Evolutionary conservation across 2,329 filamentous ascomycete genomes (phyloP), one percentile per base, ranked within the genome.

Genomic region (Tolypocladium inflatum): DNA sequence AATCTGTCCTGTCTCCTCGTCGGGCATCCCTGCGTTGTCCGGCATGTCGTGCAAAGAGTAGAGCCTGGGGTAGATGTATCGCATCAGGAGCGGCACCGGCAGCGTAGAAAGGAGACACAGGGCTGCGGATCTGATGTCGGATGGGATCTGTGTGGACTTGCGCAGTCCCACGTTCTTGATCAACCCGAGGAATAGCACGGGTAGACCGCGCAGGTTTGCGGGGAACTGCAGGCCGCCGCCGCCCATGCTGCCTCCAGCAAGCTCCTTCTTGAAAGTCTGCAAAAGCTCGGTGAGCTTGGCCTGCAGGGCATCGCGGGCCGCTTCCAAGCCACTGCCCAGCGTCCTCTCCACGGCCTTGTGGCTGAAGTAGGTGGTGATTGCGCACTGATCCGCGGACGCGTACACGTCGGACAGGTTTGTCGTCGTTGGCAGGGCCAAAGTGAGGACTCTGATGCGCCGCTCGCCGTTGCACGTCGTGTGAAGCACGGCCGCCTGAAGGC

Each of bases 391-490:
- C 0, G 94, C 94, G 5, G 91, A 96, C 10, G 94, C 91, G 71
- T 97, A 99, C 21, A 97, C 80, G 68, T 96, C 92, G 4, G 91
- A 90, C 60, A 99, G 76, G 68, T 86, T 93, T 62, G 92, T 89
- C 0, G 94, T 97, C 0, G 94, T 97, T 0, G 94, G 94, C 55
- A 99, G 84, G 41, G 91, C 89, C 62, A 99, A 78, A 0, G 94
- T 99, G 80, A 97, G 82, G 52, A 99, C 94, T 63, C 94, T 85
- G 66, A 99, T 99, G 58, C 94, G 86, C 66, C 94, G 85, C 78
- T 99, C 94, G 55, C 94, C 94, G 68, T 97, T 97, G 79, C 93
- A 97, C 1, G 92, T 99, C 1, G 94, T 99, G 73, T 99, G 94
- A 38, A 99, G 82, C 11, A 99, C 93, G 55, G 94, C 94, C 17